Evolutionary conservation across 1,284 basidiomycete species (phyloP).

Genomic region (Ceratobasidium sp.): DNA sequence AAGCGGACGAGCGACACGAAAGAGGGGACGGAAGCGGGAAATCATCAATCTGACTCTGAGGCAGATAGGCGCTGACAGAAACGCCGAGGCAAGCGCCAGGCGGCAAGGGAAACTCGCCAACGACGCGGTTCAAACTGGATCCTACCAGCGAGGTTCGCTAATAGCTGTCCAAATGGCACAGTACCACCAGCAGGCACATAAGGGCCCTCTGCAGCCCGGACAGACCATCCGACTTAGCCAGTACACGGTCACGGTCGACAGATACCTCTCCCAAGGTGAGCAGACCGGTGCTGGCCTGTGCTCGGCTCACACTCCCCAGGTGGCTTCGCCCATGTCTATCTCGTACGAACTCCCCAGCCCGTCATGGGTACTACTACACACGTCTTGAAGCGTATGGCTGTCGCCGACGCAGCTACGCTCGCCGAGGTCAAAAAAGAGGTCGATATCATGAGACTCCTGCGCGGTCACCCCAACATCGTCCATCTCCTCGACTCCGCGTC

Average conservation of each 20-base stretch:
- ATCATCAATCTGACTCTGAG: slow-evolving; percentile 14
- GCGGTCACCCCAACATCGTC: slow-evolving; percentile 92
- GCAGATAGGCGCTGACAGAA: neutral
- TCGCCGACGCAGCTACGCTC: slow-evolving; percentile 88
- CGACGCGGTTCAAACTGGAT: neutral
- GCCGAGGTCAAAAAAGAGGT: slow-evolving; percentile 98
- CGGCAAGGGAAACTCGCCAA: neutral
- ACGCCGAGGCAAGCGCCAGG: neutral
- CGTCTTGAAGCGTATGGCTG: slow-evolving; percentile 97
- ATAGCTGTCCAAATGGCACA: slow-evolving; percentile 18
- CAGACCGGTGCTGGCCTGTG: slow-evolving; percentile 22
- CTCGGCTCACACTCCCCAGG: slow-evolving; percentile 62
- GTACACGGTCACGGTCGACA: slow-evolving; percentile 84
- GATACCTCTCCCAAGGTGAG: slow-evolving; percentile 92
- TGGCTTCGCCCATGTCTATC: slow-evolving; percentile 98
- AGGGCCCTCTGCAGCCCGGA: slow-evolving; percentile 65
- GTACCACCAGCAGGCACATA: slow-evolving; percentile 37
- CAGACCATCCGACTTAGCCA: slow-evolving; percentile 92
- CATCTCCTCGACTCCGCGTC: slow-evolving; percentile 95
- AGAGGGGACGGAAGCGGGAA: neutral
- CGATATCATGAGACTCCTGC: slow-evolving; percentile 93
- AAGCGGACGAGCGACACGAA: slow-evolving; percentile 7
- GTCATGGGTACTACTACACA: slow-evolving; percentile 92
- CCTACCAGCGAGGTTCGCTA: neutral
- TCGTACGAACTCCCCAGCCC: slow-evolving; percentile 86